Evolutionary conservation across 805 yeast species (phyloP), one percentile per base, ranked within the genome.

Genomic region (Metschnikowia vanudenii): DNA sequence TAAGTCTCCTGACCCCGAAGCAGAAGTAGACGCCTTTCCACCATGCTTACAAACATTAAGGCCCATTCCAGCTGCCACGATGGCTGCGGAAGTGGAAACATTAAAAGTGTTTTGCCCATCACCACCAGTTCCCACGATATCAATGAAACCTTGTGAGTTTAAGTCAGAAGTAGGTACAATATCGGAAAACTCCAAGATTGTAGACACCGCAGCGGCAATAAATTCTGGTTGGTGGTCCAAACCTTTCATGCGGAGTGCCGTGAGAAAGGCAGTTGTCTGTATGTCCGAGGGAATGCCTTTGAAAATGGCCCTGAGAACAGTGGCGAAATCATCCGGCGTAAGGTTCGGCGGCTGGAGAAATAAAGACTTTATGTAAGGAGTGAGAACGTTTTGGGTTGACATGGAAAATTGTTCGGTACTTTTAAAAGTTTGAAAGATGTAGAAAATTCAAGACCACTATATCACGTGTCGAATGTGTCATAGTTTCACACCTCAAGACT

Each of bases 101-200:
- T 94, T 94, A 71, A 94, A 94, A 0, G 99, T 94, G 62, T 94
- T 85, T 61, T 94, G 96, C 1, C 97, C 97, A 62, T 94, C 99
- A 13, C 99, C 99, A 22, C 99, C 99, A 0, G 99, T 94, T 1
- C 99, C 99, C 5, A 94, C 99, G 26, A 94, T 88, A 64, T 94
- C 99, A 5, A 85, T 74, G 55, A 78, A 85, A 0, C 85, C 85
- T 1, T 63, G 65, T 1, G 68, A 57, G 33, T 76, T 78, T 12
- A 79, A 76, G 1, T 59, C 55, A 7, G 66, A 57, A 2, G 74
- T 62, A 9, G 75, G 69, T n/a, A 88, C 78, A 10, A 71, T 55
- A 40, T 76, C 77, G 6, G 94, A 82, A 55, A 76, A 84, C 56
- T 80, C 79, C 50, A 87, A 68, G 20, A 92, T 79, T 1, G 94